Conservation (phyloP, 2,329 filamentous ascomycete species). For the Sclerotinia glacialis region DNA sequence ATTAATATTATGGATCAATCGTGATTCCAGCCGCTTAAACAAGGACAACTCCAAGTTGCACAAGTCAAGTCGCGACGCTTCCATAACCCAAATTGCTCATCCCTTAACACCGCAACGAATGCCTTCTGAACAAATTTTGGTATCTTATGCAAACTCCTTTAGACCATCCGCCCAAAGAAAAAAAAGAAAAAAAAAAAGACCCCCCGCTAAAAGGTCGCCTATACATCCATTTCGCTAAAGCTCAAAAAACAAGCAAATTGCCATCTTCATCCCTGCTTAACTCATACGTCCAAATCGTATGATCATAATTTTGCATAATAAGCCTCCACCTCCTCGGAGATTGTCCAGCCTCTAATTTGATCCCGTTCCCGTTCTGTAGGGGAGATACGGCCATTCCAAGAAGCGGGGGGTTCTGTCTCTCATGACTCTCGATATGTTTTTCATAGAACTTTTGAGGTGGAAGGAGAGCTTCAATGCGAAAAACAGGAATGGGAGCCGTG, state of each 20-base stretch:
- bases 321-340: constrained; percentile 58
- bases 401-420: constrained; percentile 43
- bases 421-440: background rate
- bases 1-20: background rate
- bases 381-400: constrained; percentile 67
- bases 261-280: constrained; percentile 47
- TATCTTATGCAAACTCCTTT: background rate
- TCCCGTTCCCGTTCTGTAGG: constrained; percentile 48
- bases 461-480: constrained; percentile 54
- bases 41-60: background rate
- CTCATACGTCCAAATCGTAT: constrained; percentile 69
- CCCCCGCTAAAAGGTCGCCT: background rate
- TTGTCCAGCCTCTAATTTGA: constrained; percentile 28
- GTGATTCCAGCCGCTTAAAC: background rate
- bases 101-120: background rate
- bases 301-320: constrained; percentile 69
- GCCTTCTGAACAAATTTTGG: too few species aligned
- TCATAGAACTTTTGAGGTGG: constrained; percentile 40
- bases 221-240: background rate
- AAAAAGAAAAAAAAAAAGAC: too few species aligned
- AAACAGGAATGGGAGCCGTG: constrained; percentile 33
- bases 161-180: too few species aligned
- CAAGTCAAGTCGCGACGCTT: too few species aligned
- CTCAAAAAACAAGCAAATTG: constrained; percentile 33
- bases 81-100: background rate